Conservation (phyloP, 768 basidiomycete genomes). For the Cubamyces lactineus region DNA sequence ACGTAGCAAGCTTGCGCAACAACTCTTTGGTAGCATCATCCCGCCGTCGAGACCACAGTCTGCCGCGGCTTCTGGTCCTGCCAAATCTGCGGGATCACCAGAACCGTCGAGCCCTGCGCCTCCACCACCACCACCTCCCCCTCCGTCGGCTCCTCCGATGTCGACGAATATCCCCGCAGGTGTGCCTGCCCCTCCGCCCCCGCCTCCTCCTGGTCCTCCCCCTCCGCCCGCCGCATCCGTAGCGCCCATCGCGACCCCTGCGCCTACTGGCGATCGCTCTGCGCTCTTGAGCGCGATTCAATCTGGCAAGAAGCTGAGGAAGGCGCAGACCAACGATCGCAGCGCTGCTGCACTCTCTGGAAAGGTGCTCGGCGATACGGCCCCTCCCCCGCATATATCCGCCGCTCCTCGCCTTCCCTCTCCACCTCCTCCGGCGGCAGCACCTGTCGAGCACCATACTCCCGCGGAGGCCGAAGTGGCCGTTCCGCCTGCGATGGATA, state of each 20-base stretch:
- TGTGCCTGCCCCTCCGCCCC: constrained; percentile 33
- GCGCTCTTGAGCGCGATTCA: constrained; percentile 84
- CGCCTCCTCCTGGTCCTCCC: constrained; percentile 38
- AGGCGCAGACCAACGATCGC: constrained; percentile 83
- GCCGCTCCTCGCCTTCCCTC: constrained; percentile 47
- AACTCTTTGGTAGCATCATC: constrained; percentile 75
- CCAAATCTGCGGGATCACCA: constrained; percentile 27
- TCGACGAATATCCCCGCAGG: constrained; percentile 30
- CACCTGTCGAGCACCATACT: constrained; percentile 36
- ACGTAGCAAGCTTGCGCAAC: constrained; percentile 73
- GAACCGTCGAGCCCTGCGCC: constrained; percentile 36
- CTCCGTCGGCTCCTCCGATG: constrained; percentile 44
- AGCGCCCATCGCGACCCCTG: constrained; percentile 35
- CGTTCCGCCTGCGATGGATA: constrained; percentile 16
- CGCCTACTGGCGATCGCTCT: constrained; percentile 53
- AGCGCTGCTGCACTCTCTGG: constrained; percentile 73
- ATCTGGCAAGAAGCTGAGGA: constrained; percentile 68
- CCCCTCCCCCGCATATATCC: constrained; percentile 71
- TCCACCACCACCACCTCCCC: constrained; percentile 43
- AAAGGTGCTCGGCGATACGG: constrained; percentile 73
- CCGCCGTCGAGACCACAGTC: constrained; percentile 60
- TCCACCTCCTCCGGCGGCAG: constrained; percentile 39
- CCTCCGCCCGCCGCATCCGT: constrained; percentile 38
- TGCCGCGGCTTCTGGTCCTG: constrained; percentile 41
- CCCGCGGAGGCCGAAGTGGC: constrained; percentile 24